These are phyloP conservation scores for Podaxis sp. DNA, from an alignment of 768 basidiomycete genomes.

Conservation along the genomic window DNA sequence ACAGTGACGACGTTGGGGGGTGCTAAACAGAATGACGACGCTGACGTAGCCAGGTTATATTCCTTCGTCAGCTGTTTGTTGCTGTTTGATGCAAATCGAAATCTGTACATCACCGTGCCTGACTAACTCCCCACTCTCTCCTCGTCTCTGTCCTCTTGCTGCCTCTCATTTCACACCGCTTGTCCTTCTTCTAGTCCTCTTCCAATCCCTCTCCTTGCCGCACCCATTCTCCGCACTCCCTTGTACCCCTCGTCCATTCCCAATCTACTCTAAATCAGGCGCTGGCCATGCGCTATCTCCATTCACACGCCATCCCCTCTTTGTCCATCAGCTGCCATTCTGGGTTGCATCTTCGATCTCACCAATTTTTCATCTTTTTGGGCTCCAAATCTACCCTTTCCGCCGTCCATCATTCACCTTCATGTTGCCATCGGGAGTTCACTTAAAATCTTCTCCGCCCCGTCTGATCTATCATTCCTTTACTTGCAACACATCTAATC, in stretches of 20 bases:
- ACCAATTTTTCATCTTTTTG: background rate
- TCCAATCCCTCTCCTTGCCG: conserved; percentile 1
- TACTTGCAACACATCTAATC: conserved; percentile 3
- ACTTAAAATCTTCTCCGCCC: background rate
- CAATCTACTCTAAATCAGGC: background rate
- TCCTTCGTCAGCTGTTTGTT: conserved; percentile 34
- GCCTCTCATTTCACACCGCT: conserved; percentile 22
- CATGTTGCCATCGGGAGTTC: background rate
- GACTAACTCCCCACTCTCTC: conserved; percentile 9
- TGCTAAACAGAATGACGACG: conserved; percentile 46
- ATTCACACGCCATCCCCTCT: conserved; percentile 6
- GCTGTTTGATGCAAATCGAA: conserved; percentile 34
- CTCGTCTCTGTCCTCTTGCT: background rate
- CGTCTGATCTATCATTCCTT: conserved; percentile 6
- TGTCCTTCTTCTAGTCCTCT: conserved; percentile 24
- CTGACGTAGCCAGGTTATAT: conserved; percentile 53
- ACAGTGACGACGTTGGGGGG: conserved; percentile 34
- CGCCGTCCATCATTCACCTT: background rate
- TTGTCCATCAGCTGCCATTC: conserved; percentile 7
- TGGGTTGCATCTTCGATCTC: conserved; percentile 1
- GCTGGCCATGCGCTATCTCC: background rate
- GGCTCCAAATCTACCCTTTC: background rate
- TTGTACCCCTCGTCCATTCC: background rate
- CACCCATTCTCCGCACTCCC: background rate
- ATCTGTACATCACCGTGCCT: conserved; percentile 24